phyloP scores from a whole-genome alignment of 495 filamentous ascomycete genomes.

The Xylaria castorea region DNA sequence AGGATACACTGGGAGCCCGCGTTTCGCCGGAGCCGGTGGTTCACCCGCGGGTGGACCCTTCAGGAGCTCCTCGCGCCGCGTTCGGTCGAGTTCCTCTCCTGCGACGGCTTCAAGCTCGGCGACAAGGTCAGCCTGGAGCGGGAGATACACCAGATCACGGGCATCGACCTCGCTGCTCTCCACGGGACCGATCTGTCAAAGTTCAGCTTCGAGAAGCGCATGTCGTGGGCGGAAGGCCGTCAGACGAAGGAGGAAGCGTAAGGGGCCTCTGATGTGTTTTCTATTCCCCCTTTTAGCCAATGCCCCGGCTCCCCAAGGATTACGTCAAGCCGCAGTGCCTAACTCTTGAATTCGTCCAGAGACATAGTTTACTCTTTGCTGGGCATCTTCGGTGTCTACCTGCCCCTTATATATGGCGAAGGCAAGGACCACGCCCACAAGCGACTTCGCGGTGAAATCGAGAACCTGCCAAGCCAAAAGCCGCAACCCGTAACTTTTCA shows the following conservation, averaged over 20 bases:
- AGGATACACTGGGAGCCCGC: not conserved
- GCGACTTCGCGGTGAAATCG: not conserved
- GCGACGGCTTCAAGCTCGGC: not conserved
- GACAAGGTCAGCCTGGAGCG: not conserved
- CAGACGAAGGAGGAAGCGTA: not conserved
- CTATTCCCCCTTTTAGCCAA: not conserved
- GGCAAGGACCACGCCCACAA: not conserved
- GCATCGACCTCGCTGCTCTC: not conserved
- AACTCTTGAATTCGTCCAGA: not conserved
- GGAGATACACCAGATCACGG: slow-evolving; percentile 1
- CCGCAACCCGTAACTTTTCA: not conserved
- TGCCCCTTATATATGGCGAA: not conserved
- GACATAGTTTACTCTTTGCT: not conserved
- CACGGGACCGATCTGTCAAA: not conserved
- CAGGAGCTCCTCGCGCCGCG: slow-evolving; percentile 1
- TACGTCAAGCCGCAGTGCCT: not conserved
- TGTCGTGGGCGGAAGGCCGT: not conserved
- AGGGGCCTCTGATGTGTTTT: not conserved
- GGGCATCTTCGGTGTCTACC: not conserved
- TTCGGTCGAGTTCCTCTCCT: not conserved
- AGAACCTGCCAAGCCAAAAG: not conserved
- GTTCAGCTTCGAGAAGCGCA: slow-evolving; percentile 6
- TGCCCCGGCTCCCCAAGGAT: not conserved
- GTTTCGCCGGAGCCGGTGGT: not conserved
- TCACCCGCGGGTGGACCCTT: not conserved